Conservation (phyloP, 1,284 basidiomycete species). For the Leccinum fallax region DNA sequence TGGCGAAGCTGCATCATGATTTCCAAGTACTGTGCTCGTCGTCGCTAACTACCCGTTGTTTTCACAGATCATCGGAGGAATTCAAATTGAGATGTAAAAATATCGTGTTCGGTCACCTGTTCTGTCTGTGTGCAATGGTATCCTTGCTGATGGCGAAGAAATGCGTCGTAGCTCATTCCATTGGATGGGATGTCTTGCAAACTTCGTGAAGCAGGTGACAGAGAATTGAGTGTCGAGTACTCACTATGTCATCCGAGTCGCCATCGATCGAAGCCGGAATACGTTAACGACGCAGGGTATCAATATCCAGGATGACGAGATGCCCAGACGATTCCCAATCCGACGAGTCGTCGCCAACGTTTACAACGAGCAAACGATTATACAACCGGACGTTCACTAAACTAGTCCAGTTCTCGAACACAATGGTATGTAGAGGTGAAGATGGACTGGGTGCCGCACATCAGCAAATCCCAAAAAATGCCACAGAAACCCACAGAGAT, state of each 20-base stretch:
- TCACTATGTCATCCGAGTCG: background rate
- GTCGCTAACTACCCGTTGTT: background rate
- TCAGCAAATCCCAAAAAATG: no score
- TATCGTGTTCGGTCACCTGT: background rate
- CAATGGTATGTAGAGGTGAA: background rate
- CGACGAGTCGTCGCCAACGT: conserved; percentile 3
- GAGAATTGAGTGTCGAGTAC: background rate
- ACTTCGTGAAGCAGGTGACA: background rate
- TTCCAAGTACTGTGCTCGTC: background rate
- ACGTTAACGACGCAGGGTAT: background rate
- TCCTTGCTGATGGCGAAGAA: background rate
- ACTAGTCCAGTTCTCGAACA: conserved; percentile 1
- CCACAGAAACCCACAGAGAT: no score
- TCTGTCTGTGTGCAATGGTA: background rate
- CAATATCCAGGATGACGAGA: background rate
- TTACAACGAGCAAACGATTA: conserved; percentile 5
- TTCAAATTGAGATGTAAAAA: background rate
- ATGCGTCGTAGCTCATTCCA: background rate
- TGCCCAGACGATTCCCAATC: background rate
- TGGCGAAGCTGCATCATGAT: background rate
- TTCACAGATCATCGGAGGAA: background rate
- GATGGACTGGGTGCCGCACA: background rate
- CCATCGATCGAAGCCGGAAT: background rate
- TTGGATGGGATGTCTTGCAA: background rate
- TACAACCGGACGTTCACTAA: conserved; percentile 7